Evolutionary conservation across 2,329 filamentous ascomycete species (phyloP), one percentile per base, ranked within the genome.

Genomic region (Neofusicoccum umdonicola): DNA sequence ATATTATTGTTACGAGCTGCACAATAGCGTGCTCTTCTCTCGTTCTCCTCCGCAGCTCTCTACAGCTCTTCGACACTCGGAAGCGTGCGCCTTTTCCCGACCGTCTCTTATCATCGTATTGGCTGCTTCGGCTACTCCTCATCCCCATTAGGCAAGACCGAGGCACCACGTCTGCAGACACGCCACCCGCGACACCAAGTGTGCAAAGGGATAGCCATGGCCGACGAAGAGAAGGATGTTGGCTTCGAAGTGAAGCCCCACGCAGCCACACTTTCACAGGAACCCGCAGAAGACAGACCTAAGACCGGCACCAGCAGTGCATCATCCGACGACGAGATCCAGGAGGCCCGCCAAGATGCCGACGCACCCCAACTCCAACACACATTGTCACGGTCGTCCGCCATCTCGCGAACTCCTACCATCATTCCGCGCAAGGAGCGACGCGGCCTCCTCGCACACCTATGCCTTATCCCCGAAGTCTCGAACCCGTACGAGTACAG

Each of bases 381-480:
- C 3, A 67, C 69, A 3, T 2, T 31, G 13, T 45, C 61, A n/a
- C 61, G 41, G 63, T 74, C 75, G 7, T 71, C 69, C 15, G 74
- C 76, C 4, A 71, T 78, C 15, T 72, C 67, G 9, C 73, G 75
- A 62, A 73, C 82, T 1, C 77, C 83, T 9, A 68, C 81, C 15
- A 75, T 79, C 56, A 80, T 89, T 1, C 82, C 85, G 2, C 77
- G 82, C 41, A 70, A 74, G 1, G 76, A 86, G 67, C 85, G 92
- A 56, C 83, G 92, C 71, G 93, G 93, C 0, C 80, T 96, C 1
- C 83, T 97, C 54, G 88, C 87, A 1, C 84, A 84, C 42, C 81
- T 96, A 12, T 82, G 90, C 1, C 66, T 96, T 37, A 81, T 96
- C 15, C 89, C 92, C 1, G 93, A 97, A 78, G 87, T 96, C 13